Base-by-base conservation (phyloP, 306 rosid genomes). In the Glycyrrhiza uralensis region DNA sequence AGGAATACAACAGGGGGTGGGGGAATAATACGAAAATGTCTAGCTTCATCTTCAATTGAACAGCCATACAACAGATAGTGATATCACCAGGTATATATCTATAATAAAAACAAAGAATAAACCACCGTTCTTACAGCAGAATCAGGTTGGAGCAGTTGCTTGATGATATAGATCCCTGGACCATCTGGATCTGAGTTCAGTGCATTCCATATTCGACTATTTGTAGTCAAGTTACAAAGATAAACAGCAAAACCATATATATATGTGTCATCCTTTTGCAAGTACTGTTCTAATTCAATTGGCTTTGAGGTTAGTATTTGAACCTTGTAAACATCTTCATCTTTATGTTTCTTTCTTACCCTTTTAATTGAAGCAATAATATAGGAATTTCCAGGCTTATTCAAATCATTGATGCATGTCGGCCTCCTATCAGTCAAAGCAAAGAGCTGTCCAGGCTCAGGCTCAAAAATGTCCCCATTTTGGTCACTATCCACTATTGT, bases 251-350 rank as follows among this genome's bases (percentile, higher is more conserved):
- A 81, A 19, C 75, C 77, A 57, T 61, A 46, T 26, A 57, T 56
- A 44, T 2, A 65, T 15, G 23, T 63, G 58, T 41, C 65, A 56
- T 70, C 64, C 65, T 69, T 72, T 56, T 46, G 78, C 78, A 18
- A 33, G 60, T 70, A 50, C 47, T 46, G 33, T 63, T 76, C 65
- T 23, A 75, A 70, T 2, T 63, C 35, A 46, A 81, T 36, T 58
- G 81, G 60, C 71, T 70, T 76, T 57, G 85, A 76, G 30, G 75
- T 58, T 47, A 76, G 74, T 63, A 81, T 60, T 81, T 71, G 56
- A 57, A 60, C 76, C 66, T 26, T 24, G 20, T 46, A 66, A 55
- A 49, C 36, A 70, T 41, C 42, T 69, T 63, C 78, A 26, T 68
- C 3, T 13, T 36, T 0, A 24, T 13, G 11, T 14, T 62, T 32